Evolutionary conservation across 257 asterid species (phyloP).

Genomic region (Plantago ovata): DNA sequence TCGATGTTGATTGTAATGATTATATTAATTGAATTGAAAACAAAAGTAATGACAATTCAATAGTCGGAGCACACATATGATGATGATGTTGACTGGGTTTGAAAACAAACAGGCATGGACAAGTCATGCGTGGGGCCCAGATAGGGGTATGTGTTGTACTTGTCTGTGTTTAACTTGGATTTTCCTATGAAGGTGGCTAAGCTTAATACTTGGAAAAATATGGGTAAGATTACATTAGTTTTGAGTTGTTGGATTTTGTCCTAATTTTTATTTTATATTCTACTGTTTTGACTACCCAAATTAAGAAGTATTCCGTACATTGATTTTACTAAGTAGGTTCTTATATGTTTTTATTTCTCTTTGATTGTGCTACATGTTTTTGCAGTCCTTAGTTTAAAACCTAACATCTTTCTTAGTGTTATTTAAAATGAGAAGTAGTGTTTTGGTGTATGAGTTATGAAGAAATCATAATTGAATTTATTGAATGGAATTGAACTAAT

Average conservation of each 20-base stretch:
- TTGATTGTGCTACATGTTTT: background rate
- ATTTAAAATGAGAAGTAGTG: background rate
- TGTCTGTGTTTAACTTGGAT: background rate
- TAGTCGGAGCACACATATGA: too few species aligned
- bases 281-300: background rate
- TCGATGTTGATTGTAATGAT: too few species aligned
- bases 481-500: too few species aligned
- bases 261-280: background rate
- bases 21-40: too few species aligned
- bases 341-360: background rate
- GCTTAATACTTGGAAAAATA: slow-evolving; percentile 28
- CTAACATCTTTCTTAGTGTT: background rate
- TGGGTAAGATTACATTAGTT: slow-evolving; percentile 5
- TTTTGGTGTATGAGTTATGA: background rate
- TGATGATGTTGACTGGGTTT: background rate
- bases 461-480: too few species aligned
- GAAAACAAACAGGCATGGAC: slow-evolving; percentile 26
- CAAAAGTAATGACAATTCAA: too few species aligned
- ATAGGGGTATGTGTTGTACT: background rate
- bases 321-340: background rate
- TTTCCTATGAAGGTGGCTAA: slow-evolving; percentile 1
- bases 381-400: too few species aligned
- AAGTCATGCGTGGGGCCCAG: slow-evolving; percentile 19
- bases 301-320: too few species aligned
- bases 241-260: slow-evolving; percentile 12